phyloP scores from a whole-genome alignment of 83 land plant species.

The Picea abies region DNA sequence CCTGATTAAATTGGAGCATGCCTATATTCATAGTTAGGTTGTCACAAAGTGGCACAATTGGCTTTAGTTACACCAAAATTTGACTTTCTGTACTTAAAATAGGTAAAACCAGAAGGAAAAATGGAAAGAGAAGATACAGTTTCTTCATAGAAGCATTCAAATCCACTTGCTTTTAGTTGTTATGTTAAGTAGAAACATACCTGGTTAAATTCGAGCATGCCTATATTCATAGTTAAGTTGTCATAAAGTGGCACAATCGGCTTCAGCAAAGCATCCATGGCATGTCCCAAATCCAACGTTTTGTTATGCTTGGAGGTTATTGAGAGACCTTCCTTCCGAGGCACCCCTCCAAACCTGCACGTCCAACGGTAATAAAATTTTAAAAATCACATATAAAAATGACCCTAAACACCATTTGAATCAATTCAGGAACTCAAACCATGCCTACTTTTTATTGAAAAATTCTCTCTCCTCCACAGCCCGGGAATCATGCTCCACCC shows the following conservation, averaged over 20 bases:
- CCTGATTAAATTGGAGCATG: constrained; percentile 13
- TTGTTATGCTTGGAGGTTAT: constrained; percentile 25
- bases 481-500: constrained; percentile 55
- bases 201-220: constrained; percentile 8
- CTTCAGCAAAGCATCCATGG: constrained; percentile 45
- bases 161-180: too few species aligned
- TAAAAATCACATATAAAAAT: not conserved
- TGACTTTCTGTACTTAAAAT: too few species aligned
- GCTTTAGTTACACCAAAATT: too few species aligned
- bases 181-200: not conserved
- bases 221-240: constrained; percentile 27
- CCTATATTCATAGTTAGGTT: constrained; percentile 26
- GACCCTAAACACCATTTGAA: not conserved
- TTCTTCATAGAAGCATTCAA: too few species aligned
- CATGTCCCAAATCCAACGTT: constrained; percentile 28
- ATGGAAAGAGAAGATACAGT: too few species aligned
- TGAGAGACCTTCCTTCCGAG: constrained; percentile 40
- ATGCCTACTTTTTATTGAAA: constrained; percentile 29
- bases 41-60: constrained; percentile 40
- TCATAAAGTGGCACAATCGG: constrained; percentile 40
- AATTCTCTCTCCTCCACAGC: constrained; percentile 37
- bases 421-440: not conserved
- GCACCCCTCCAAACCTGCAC: constrained; percentile 47
- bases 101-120: too few species aligned
- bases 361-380: not conserved